A percentile compares a stretch with the other conserved stretches of the same genome.
phyloP scores from a whole-genome alignment of 768 basidiomycete species.

The Suillus tomentosus region DNA sequence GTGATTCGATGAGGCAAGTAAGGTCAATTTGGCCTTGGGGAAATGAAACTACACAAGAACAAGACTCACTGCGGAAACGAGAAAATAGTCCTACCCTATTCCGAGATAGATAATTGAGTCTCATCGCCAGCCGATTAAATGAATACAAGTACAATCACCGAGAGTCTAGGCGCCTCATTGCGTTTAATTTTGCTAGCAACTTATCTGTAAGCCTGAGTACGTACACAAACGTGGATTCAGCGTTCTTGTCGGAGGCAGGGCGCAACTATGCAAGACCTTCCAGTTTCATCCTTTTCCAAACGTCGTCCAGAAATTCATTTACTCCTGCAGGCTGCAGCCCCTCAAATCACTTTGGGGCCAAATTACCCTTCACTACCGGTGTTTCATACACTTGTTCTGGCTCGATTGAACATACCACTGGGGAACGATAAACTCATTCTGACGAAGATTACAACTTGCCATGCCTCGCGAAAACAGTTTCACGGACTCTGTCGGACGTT shows the following conservation, averaged over 20 bases:
- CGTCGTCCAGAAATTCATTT: neutral
- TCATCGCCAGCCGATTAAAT: too few species aligned
- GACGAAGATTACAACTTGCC: neutral
- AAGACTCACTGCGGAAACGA: too few species aligned
- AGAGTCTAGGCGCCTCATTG: too few species aligned
- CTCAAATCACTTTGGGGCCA: neutral
- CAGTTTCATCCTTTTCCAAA: neutral
- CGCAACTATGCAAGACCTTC: neutral
- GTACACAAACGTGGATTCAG: neutral
- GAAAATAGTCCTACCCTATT: too few species aligned
- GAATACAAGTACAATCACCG: too few species aligned
- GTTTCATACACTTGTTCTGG: neutral
- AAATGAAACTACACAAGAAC: too few species aligned
- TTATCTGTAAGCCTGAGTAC: too few species aligned
- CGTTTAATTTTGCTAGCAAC: too few species aligned
- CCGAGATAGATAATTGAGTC: too few species aligned
- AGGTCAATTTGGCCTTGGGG: neutral
- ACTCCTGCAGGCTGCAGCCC: neutral
- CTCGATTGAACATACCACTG: neutral
- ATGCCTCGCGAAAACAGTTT: conserved; percentile 74
- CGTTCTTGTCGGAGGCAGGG: neutral
- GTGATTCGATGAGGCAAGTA: neutral
- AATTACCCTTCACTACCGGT: neutral
- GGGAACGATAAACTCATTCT: neutral
- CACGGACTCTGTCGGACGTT: conserved; percentile 65